Evolutionary conservation across 2,329 filamentous ascomycete genomes (phyloP).

Genomic region (Arthrobotrys entomopaga): DNA sequence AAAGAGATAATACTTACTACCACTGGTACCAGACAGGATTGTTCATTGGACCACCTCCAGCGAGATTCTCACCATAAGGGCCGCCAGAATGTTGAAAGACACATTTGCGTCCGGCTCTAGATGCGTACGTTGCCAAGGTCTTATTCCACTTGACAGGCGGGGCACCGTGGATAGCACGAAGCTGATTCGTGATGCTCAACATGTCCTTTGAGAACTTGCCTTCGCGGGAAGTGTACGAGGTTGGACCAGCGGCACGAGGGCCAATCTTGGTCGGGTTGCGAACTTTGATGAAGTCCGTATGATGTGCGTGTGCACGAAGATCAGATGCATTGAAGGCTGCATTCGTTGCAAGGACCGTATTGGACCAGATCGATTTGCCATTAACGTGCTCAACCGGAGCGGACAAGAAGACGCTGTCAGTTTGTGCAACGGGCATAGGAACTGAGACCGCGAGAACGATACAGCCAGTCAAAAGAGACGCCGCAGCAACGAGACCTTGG

Average conservation of each 20-base stretch:
- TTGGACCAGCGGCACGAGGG: constrained; percentile 18
- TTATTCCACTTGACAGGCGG: constrained; percentile 46
- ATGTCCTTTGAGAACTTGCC: constrained; percentile 51
- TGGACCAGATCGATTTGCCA: constrained; percentile 33
- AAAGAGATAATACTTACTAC: constrained; percentile 47
- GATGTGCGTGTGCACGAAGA: not conserved
- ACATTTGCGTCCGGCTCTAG: constrained; percentile 38
- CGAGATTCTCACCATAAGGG: constrained; percentile 53
- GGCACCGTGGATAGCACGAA: constrained; percentile 46
- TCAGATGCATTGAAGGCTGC: constrained; percentile 30
- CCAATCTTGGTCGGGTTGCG: constrained; percentile 11
- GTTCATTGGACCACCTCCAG: constrained; percentile 52
- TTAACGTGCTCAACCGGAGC: constrained; percentile 20
- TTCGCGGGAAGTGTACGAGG: constrained; percentile 44
- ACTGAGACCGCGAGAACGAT: constrained; percentile 28
- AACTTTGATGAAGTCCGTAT: not conserved
- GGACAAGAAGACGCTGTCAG: constrained; percentile 18
- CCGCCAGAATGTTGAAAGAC: constrained; percentile 48
- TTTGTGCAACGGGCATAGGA: constrained; percentile 6
- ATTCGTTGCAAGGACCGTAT: constrained; percentile 11
- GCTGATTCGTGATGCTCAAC: constrained; percentile 51
- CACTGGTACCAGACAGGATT: constrained; percentile 55
- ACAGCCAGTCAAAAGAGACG: constrained; percentile 27
- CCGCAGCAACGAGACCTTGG: constrained; percentile 20
- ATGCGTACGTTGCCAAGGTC: constrained; percentile 40